Percentiles rank a stretch among this genome's conserved stretches.
Conservation (phyloP, 305 asterid genomes). For the Ilex paraguariensis region DNA sequence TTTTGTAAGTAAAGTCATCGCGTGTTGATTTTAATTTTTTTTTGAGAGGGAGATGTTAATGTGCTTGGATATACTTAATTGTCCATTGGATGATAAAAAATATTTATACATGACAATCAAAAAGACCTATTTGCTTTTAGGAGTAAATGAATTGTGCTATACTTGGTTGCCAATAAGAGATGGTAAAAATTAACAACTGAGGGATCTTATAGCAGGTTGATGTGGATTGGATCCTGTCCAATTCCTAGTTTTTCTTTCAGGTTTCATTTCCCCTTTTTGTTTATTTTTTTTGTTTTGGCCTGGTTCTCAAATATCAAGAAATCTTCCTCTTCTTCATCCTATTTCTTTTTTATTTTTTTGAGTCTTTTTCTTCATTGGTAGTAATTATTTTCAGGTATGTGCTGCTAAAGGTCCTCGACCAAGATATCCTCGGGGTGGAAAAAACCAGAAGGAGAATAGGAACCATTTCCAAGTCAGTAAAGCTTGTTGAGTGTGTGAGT, state of each 20-base stretch:
- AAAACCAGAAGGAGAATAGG: constrained; percentile 70
- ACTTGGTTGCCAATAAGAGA: no score
- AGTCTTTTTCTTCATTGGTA: background rate
- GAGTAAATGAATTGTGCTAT: no score
- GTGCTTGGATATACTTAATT: no score
- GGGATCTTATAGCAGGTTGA: background rate
- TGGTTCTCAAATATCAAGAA: background rate
- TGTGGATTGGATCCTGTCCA: background rate
- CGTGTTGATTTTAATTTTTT: background rate
- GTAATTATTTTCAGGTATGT: constrained; percentile 47
- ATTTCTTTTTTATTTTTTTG: background rate
- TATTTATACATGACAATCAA: no score
- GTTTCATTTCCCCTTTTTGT: background rate
- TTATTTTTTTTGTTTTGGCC: constrained; percentile 3
- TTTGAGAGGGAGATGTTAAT: no score
- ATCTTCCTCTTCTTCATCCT: background rate
- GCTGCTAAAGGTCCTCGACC: constrained; percentile 95
- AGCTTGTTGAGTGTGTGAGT: constrained; percentile 83
- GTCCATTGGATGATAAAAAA: no score
- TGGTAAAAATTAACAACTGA: no score
- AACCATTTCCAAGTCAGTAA: constrained; percentile 79
- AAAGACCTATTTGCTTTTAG: no score
- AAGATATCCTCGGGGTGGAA: constrained; percentile 90
- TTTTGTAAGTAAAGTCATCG: background rate
- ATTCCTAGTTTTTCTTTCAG: background rate